Conservation (phyloP, 164 flowering plant species). For the Stephania cephalantha region DNA sequence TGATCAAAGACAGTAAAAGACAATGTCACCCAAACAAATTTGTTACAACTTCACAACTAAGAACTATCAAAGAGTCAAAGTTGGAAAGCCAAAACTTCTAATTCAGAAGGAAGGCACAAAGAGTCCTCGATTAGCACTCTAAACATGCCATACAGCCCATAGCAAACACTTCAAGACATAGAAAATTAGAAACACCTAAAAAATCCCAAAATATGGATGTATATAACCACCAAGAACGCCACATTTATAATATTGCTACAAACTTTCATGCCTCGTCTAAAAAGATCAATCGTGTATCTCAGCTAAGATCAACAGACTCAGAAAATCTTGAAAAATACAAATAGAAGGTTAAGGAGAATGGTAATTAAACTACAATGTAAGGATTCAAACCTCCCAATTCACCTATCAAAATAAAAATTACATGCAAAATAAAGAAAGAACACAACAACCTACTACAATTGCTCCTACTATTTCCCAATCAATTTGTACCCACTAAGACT, state of each 20-base stretch:
- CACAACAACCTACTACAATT: too few relatives aligned
- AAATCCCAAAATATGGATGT: background rate
- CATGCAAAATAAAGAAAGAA: too few relatives aligned
- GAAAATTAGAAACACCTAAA: too few relatives aligned
- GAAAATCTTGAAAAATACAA: too few relatives aligned
- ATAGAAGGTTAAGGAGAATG: background rate
- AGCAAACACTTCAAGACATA: too few relatives aligned
- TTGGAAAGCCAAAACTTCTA: too few relatives aligned
- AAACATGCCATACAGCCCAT: too few relatives aligned
- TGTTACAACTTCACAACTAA: background rate
- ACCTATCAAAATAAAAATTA: background rate
- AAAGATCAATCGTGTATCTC: background rate
- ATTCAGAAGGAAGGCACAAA: too few relatives aligned
- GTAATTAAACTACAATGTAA: background rate
- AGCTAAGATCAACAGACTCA: background rate
- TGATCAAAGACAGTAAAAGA: background rate
- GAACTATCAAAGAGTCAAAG: background rate
- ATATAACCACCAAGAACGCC: background rate
- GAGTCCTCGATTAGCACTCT: too few relatives aligned
- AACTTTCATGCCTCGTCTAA: background rate
- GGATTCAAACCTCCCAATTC: background rate
- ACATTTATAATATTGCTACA: too few relatives aligned
- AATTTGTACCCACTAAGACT: too few relatives aligned
- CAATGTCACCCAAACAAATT: background rate
- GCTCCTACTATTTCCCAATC: too few relatives aligned